Evolutionary conservation across 2,329 filamentous ascomycete species (phyloP).

Genomic region (Aspergillus sp.): DNA sequence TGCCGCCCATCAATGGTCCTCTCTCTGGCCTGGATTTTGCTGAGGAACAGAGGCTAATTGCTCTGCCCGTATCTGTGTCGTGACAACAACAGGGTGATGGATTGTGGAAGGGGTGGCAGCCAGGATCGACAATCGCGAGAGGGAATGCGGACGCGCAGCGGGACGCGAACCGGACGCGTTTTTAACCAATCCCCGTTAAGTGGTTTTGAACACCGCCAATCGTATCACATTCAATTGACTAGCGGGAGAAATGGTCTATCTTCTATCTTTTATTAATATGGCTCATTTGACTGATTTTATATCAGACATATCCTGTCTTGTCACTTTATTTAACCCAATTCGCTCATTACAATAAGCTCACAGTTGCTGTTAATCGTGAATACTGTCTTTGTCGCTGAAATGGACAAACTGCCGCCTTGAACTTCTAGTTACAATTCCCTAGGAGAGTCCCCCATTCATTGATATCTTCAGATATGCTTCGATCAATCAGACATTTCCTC

Average conservation of each 20-base stretch:
- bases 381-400: no score
- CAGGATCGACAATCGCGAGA: slow-evolving; percentile 8
- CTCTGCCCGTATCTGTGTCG: no score
- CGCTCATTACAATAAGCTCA: no score
- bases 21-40: background rate
- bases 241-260: no score
- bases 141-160: slow-evolving; percentile 13
- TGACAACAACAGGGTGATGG: background rate
- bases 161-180: slow-evolving; percentile 19
- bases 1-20: slow-evolving; percentile 3
- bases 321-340: no score
- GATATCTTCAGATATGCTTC: background rate
- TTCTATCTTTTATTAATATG: background rate
- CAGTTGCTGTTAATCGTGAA: no score
- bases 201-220: slow-evolving; percentile 6
- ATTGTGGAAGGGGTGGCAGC: slow-evolving; percentile 9
- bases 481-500: slow-evolving; percentile 12
- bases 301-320: background rate
- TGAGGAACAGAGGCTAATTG: background rate
- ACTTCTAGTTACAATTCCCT: no score
- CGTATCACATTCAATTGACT: background rate
- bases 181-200: slow-evolving; percentile 16
- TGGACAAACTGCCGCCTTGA: no score
- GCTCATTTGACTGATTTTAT: background rate
- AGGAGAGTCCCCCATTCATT: background rate